phyloP scores from a whole-genome alignment of 192 early-diverging fungal genomes.

The Coemansia sp. region DNA sequence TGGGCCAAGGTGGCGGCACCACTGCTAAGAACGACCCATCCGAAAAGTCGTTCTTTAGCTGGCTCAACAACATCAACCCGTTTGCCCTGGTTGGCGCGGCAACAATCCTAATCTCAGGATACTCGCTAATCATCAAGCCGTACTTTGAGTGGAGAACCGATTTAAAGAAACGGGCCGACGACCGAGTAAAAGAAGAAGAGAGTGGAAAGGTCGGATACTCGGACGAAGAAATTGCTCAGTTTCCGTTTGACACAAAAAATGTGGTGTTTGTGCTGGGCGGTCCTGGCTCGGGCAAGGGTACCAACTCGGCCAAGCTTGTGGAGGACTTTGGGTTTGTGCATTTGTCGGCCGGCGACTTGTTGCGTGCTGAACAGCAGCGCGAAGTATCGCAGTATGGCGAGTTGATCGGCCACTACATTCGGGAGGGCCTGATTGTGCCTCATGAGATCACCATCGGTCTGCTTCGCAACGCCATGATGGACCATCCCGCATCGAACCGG shows the following conservation, averaged over 20 bases:
- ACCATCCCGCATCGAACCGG: slow-evolving; percentile 57
- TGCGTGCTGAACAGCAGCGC: slow-evolving; percentile 87
- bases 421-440: slow-evolving; percentile 93
- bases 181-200: slow-evolving; percentile 9
- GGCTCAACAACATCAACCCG: slow-evolving; percentile 32
- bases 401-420: slow-evolving; percentile 88
- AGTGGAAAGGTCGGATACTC: slow-evolving; percentile 10
- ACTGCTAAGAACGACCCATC: not conserved
- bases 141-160: slow-evolving; percentile 27
- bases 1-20: slow-evolving; percentile 30
- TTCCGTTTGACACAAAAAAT: slow-evolving; percentile 58
- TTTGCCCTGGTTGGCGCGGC: slow-evolving; percentile 25
- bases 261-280: slow-evolving; percentile 90
- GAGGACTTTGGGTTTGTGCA: slow-evolving; percentile 92
- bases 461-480: slow-evolving; percentile 85
- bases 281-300: slow-evolving; percentile 92
- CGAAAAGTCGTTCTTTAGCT: not conserved
- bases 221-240: slow-evolving; percentile 20
- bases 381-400: slow-evolving; percentile 82
- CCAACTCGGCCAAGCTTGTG: slow-evolving; percentile 86
- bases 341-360: slow-evolving; percentile 92
- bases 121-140: slow-evolving; percentile 37
- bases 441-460: slow-evolving; percentile 92
- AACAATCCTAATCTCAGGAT: slow-evolving; percentile 21
- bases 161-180: slow-evolving; percentile 7